Percentiles rank a stretch among this genome's conserved stretches.
Conservation (phyloP, 164 flowering plant genomes). For the Aristolochia fimbriata region DNA sequence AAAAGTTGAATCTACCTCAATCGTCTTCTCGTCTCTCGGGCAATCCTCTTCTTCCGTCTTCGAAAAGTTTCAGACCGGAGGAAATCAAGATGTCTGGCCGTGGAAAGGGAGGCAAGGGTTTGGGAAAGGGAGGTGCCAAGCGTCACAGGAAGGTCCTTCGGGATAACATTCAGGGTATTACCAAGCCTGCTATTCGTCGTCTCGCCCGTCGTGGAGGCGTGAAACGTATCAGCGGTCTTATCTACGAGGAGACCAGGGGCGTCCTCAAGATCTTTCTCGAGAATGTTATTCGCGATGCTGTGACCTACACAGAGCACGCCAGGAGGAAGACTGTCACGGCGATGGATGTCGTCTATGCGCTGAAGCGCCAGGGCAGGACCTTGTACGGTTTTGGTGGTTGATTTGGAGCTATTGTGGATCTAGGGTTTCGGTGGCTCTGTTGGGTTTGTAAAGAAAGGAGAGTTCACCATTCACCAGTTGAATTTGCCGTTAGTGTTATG, state of each 20-base stretch:
- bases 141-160: constrained; percentile 22
- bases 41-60: too few relatives aligned
- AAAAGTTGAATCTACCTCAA: too few relatives aligned
- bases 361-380: constrained; percentile 17
- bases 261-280: constrained; percentile 21
- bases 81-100: constrained; percentile 14
- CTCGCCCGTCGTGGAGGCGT: constrained; percentile 18
- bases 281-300: constrained; percentile 21
- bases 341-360: too few relatives aligned
- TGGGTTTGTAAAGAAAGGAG: too few relatives aligned
- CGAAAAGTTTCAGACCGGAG: too few relatives aligned
- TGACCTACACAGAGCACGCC: constrained; percentile 21
- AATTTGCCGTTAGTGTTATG: too few relatives aligned
- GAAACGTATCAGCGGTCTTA: constrained; percentile 18
- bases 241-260: constrained; percentile 23
- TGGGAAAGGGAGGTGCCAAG: constrained; percentile 26
- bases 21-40: too few relatives aligned
- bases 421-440: background rate
- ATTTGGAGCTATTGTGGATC: background rate
- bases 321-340: too few relatives aligned
- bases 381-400: constrained; percentile 23
- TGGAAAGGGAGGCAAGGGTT: constrained; percentile 24
- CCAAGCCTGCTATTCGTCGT: constrained; percentile 5
- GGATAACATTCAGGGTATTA: constrained; percentile 22
- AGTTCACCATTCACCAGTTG: too few relatives aligned